Base-by-base conservation (phyloP, 495 filamentous ascomycete species). In the Podospora fimiseda region DNA sequence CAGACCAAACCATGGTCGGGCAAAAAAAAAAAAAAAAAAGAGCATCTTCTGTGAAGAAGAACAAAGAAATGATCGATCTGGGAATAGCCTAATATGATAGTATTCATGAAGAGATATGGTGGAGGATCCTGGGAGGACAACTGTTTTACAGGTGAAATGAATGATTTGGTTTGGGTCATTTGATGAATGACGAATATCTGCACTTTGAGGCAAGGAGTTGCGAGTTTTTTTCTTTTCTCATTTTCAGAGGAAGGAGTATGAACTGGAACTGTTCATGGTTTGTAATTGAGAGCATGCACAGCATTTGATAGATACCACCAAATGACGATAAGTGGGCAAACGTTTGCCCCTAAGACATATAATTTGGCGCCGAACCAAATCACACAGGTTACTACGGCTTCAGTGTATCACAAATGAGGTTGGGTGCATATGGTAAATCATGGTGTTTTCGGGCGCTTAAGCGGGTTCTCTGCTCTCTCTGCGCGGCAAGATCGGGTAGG, bases 101-200 rank as follows among this genome's bases (percentile, higher is more conserved):
- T 13, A 44, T 24, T 30, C 15, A 37, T 14, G 23, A 19, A 43
- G 14, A 39, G 11, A 21, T 38, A 39, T 43, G 44, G n/a, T 41
- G 27, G 11, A 11, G 27, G 11, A 33, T 33, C 11, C 27, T 33
- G 6, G 27, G 27, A 33, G 11, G 11, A 33, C 27, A n/a, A n/a
- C n/a, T n/a, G n/a, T n/a, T n/a, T n/a, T n/a, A n/a, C n/a, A n/a
- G n/a, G n/a, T n/a, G n/a, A n/a, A n/a, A n/a, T n/a, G n/a, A 11
- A 33, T 33, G 27, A 33, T 33, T 33, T 33, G 27, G 11, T 33
- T 33, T 33, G 27, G 27, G 27, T 42, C 36, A 48, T 37, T 27
- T 52, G 30, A 42, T 59, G 57, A 52, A 43, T 48, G 39, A 58
- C 15, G 47, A 46, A 40, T 43, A 48, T 39, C 41, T 50, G 45